Conservation (phyloP, 192 early-diverging fungal species). For the Podila verticillata region DNA sequence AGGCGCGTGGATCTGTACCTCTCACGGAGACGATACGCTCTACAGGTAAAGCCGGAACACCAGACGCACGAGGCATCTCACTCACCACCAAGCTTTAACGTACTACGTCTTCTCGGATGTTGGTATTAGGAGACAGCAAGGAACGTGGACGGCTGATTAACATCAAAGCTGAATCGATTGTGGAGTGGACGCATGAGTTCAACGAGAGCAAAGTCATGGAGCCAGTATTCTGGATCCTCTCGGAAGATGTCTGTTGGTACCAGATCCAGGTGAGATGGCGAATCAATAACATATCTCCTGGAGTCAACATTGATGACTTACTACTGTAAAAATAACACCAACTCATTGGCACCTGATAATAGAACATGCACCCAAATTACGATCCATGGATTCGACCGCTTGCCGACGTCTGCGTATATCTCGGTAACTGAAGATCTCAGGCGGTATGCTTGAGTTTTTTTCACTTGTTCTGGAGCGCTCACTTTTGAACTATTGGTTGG, state of each 20-base stretch:
- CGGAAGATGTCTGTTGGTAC: constrained; percentile 31
- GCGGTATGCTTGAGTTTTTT: not conserved
- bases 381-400: constrained; percentile 1
- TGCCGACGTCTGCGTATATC: not conserved
- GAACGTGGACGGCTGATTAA: not conserved
- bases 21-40: constrained; percentile 4
- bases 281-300: not conserved
- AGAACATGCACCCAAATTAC: not conserved
- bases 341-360: not conserved
- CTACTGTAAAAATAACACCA: not conserved
- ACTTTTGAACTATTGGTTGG: too few species aligned
- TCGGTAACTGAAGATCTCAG: not conserved
- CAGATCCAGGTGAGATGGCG: constrained; percentile 20
- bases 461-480: not conserved
- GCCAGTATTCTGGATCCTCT: constrained; percentile 23
- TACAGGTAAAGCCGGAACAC: not conserved
- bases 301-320: not conserved
- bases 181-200: constrained; percentile 35
- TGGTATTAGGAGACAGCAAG: not conserved
- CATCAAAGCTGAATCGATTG: constrained; percentile 8
- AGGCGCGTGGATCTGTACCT: constrained; percentile 19
- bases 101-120: too few species aligned
- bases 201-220: not conserved
- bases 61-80: too few species aligned
- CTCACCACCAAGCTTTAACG: too few species aligned